Evolutionary conservation across 352 stramenopile species (phyloP), one percentile per base, ranked within the genome.

Genomic region (Thalassiosira livingstoniorum): DNA sequence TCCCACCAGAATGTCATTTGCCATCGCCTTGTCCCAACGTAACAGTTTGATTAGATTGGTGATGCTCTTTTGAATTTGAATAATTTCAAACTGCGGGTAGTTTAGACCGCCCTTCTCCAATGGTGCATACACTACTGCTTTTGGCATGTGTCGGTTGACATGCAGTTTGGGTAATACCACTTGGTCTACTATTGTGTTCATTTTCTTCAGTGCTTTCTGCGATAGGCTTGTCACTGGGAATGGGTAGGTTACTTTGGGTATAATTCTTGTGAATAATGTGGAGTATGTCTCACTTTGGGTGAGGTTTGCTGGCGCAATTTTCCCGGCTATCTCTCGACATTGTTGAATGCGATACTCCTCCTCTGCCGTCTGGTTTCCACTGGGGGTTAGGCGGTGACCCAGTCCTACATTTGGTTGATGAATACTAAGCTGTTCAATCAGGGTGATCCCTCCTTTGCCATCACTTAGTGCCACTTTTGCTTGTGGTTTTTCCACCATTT

Each of bases 11-110:
- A 75, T 62, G 27, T 81, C 63, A 0, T 61, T 67, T 0, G 29
- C 62, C 0, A 75, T 7, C 31, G 57, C 60, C 18, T 43, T 23
- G 21, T 62, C 45, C 63, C 64, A 75, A 45, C 43, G 62, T 0
- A 81, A 29, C 23, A 75, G 73, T 37, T 75, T 67, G 4, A 81
- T 2, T 15, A 81, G 39, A 15, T 18, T 18, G 7, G 15, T 47
- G 39, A 47, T 47, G 39, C 39, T 15, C 15, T 47, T 47, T 15
- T 47, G 39, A 15, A 18, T 15, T 47, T 47, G 39, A 15, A 47
- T 47, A 15, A 15, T 18, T 15, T 47, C 39, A 15, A 47, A 15
- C 39, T 47, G 7, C 7, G 39, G 39, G 39, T 18, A 47, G 39
- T 47, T 47, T 15, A 47, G 39, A 18, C 39, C 39, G 39, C 39